These are phyloP conservation scores for Cladosporium sp. DNA, from an alignment of 2,329 filamentous ascomycete genomes.

Conservation along the genomic window DNA sequence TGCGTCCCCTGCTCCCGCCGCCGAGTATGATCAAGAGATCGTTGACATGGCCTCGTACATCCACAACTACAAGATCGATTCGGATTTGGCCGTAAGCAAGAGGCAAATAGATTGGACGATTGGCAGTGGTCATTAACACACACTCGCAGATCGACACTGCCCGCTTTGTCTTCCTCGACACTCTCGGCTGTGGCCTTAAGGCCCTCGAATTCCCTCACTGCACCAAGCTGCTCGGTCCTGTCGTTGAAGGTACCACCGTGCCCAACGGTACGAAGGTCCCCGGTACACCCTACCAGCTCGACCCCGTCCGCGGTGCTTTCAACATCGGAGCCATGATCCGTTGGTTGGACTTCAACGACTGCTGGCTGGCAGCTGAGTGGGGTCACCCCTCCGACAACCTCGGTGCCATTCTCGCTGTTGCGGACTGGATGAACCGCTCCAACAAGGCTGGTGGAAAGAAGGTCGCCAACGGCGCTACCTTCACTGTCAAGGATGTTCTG, in stretches of 20 bases:
- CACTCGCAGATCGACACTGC: conserved; percentile 78
- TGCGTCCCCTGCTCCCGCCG: conserved; percentile 25
- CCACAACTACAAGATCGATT: conserved; percentile 85
- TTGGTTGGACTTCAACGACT: conserved; percentile 99
- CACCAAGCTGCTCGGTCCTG: conserved; percentile 86
- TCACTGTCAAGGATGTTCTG: conserved; percentile 84
- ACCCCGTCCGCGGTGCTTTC: conserved; percentile 93
- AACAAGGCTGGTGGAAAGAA: conserved; percentile 75
- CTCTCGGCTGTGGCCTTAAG: conserved; percentile 92
- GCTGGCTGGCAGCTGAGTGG: conserved; percentile 98
- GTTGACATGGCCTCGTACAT: conserved; percentile 93
- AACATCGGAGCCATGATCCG: conserved; percentile 99
- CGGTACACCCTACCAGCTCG: conserved; percentile 88
- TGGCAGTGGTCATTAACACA: neutral
- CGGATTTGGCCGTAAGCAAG: conserved; percentile 78
- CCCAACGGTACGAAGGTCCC: conserved; percentile 89
- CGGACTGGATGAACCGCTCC: conserved; percentile 95
- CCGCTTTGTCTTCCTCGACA: conserved; percentile 94
- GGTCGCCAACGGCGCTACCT: conserved; percentile 66
- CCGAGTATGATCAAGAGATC: conserved; percentile 80
- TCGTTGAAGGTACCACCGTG: conserved; percentile 84
- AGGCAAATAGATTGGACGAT: neutral
- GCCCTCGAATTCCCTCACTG: conserved; percentile 94
- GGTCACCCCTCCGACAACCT: conserved; percentile 98
- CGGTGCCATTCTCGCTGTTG: conserved; percentile 91